Evolutionary conservation across 1,284 basidiomycete genomes (phyloP), one percentile per base, ranked within the genome.

Genomic region (Cutaneotrichosporon sp.): DNA sequence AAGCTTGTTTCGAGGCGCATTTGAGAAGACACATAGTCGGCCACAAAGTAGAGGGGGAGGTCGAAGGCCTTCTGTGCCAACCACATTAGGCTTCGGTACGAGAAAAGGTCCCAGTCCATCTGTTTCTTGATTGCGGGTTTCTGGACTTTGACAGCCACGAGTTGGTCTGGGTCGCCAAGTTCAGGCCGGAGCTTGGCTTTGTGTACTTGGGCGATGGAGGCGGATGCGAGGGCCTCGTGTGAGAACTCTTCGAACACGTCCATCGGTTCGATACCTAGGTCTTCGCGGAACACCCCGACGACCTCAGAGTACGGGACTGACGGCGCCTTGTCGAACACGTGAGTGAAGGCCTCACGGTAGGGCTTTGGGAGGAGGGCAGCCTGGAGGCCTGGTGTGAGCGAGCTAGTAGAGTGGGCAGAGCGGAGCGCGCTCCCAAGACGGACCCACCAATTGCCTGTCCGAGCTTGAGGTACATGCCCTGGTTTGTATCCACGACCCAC

Each of bases 131-230:
- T 91, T 34, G 87, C 89, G 0, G 91, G 92, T 72, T 93, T 94
- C 81, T 95, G 91, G n/a, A 93, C 83, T 80, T 95, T 95, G 68
- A 96, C 92, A 0, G 92, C 92, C 1, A 95, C 92, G 84, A 77
- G 69, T 11, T 40, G 58, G 58, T 69, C 68, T 9, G 68, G 63
- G 30, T 66, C 60, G 0, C 69, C 70, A 32, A 67, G 65, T 30
- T 70, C 64, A 26, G 71, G 72, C 81, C 72, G 73, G 36, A 92
- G 77, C 53, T 84, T 86, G 2, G 92, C 92, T 46, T 85, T 84
- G 74, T 95, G 92, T 0, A 95, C 92, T 75, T 95, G 92, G 0
- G 92, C 92, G 56, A 96, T 89, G 68, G 89, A 92, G 1, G 92
- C 92, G 65, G 89, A 91, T 0, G 92, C 92, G 0, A 90, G 81